Evolutionary conservation across 805 yeast genomes (phyloP), one percentile per base, ranked within the genome.

Genomic region (Sporopachydermia quercuum): DNA sequence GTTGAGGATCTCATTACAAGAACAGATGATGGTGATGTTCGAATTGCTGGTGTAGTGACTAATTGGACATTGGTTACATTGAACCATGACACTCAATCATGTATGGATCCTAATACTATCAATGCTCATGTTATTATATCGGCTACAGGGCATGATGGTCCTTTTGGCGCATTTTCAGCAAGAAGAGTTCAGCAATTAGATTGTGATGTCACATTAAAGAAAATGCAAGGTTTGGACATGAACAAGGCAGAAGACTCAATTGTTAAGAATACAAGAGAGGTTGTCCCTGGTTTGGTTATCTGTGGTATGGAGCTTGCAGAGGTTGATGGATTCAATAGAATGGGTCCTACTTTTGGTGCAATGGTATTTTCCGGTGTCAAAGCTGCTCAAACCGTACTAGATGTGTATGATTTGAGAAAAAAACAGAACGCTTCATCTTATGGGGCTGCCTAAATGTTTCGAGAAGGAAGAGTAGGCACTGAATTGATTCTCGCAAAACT

Each of bases 341-440:
- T 79, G 86, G 87, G 87, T 18, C 87, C 89, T 39, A 78, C 86
- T 34, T 79, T 79, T 49, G 86, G 85, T 43, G 86, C 86, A 37
- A 79, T 79, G 87, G 78, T 74, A 23, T 69, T 77, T 42, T 72
- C 81, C 18, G 89, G 89, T 50, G 78, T 78, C 49, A 77, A 78
- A 60, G 86, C 87, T 35, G 87, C 86, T 16, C 83, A 78, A 51
- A 44, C 40, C n/a, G 48, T 45, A 16, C 37, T 42, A 42, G 46
- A 45, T 34, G 50, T 51, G 15, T 49, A 37, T 18, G 54, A 51
- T 23, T 23, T 35, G 15, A 44, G 56, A 36, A 34, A 37, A 42
- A 48, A 49, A 42, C 55, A 52, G 44, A 52, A 51, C 42, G 35
- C 30, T 23, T 23, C 30, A 8, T 23, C 30, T 23, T 23, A 23